Evolutionary conservation across 345 rosid genomes (phyloP).

Genomic region (Fremontodendron californicum): DNA sequence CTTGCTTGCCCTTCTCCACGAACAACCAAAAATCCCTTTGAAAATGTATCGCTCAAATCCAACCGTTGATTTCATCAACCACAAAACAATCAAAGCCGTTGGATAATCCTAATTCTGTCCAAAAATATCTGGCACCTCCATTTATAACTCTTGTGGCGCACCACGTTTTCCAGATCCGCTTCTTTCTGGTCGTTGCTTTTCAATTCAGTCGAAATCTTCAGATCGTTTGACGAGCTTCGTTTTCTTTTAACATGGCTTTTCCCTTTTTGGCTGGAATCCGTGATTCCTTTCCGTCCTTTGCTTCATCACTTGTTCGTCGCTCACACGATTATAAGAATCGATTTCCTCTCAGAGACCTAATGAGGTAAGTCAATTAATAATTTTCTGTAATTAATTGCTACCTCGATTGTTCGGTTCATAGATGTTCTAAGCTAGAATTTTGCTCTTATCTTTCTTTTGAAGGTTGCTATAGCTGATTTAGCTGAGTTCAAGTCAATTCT

Average conservation of each 20-base stretch:
- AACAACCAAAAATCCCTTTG: background rate
- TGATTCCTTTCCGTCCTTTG: background rate
- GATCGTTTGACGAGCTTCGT: background rate
- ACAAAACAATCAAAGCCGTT: slow-evolving; percentile 22
- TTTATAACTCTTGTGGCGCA: background rate
- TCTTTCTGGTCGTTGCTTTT: background rate
- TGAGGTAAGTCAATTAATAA: background rate
- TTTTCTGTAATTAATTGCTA: background rate
- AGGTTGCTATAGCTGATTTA: background rate
- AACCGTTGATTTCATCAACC: slow-evolving; percentile 19
- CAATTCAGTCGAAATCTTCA: background rate
- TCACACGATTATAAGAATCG: background rate
- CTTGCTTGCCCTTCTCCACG: background rate
- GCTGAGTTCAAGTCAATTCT: background rate
- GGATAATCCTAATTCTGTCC: slow-evolving; percentile 5
- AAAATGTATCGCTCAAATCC: background rate
- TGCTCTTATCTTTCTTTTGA: background rate
- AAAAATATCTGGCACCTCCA: background rate
- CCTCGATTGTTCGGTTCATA: background rate
- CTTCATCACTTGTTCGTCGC: background rate
- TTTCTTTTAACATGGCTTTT: too few relatives aligned
- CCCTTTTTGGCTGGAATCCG: background rate
- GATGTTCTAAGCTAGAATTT: background rate
- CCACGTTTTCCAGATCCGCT: background rate
- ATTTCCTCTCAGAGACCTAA: background rate